Evolutionary conservation across 176 grass and related monocot genomes (phyloP).

Genomic region (maize (Zea mays)): Zm-B73-REFERENCE-NAM-5.0 NC_050099.1:150805501-150806000

Average conservation of each 20-base stretch:
- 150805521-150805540: too few species aligned
- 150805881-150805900: constrained; percentile 9
- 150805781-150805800: not conserved
- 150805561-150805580: too few species aligned
- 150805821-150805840: constrained; percentile 17
- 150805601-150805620: too few species aligned
- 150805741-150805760: not conserved
- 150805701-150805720: not conserved
- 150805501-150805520: too few species aligned
- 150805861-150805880: constrained; percentile 42
- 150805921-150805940: not conserved
- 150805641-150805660: not conserved
- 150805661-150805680: not conserved
- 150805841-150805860: constrained; percentile 43
- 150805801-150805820: constrained; percentile 46
- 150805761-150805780: not conserved
- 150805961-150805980: constrained; percentile 44
- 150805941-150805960: not conserved
- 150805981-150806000: constrained; percentile 26
- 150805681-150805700: not conserved
- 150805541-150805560: too few species aligned
- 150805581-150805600: too few species aligned
- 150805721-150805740: not conserved
- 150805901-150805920: too few species aligned
- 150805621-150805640: too few species aligned